Conservation (phyloP, 108 stramenopile genomes). For the Stephanodiscus minutulus region DNA sequence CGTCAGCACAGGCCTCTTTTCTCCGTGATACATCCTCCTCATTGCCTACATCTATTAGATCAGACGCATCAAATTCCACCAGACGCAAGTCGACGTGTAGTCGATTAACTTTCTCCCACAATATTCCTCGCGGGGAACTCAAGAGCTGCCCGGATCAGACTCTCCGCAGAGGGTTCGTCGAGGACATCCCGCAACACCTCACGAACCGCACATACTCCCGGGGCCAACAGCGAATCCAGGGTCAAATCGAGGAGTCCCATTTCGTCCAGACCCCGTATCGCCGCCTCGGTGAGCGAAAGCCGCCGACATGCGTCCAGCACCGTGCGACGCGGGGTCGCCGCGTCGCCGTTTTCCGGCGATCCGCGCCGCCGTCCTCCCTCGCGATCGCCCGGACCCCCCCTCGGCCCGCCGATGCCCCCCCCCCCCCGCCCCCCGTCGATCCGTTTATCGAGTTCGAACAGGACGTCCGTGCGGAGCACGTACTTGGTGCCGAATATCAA, state of each 20-base stretch:
- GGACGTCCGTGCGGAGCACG: conserved; percentile 75
- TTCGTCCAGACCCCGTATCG: conserved; percentile 20
- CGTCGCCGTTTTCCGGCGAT: neutral
- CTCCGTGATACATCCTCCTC: too few species aligned
- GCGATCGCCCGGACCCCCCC: neutral
- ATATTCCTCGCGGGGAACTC: neutral
- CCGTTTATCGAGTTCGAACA: conserved; percentile 60
- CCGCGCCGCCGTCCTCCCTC: too few species aligned
- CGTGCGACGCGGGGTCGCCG: conserved; percentile 12
- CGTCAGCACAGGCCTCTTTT: too few species aligned
- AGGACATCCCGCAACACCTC: conserved; percentile 41
- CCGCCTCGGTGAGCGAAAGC: conserved; percentile 21
- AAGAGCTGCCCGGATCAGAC: conserved; percentile 11
- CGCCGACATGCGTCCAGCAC: conserved; percentile 43
- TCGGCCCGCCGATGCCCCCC: conserved; percentile 21
- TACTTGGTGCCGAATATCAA: conserved; percentile 72
- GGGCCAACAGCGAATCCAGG: conserved; percentile 34
- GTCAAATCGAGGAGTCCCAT: conserved; percentile 41
- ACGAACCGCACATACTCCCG: conserved; percentile 35
- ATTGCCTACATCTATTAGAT: too few species aligned
- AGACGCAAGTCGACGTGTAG: too few species aligned
- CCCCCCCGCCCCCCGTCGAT: neutral
- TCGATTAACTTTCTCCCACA: too few species aligned
- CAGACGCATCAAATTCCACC: too few species aligned
- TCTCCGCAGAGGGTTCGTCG: conserved; percentile 11